A percentile compares a stretch with the other conserved stretches of the same genome.
These are phyloP conservation scores for Aethionema arabicum DNA, from an alignment of 345 rosid genomes.

Conservation along the genomic window DNA sequence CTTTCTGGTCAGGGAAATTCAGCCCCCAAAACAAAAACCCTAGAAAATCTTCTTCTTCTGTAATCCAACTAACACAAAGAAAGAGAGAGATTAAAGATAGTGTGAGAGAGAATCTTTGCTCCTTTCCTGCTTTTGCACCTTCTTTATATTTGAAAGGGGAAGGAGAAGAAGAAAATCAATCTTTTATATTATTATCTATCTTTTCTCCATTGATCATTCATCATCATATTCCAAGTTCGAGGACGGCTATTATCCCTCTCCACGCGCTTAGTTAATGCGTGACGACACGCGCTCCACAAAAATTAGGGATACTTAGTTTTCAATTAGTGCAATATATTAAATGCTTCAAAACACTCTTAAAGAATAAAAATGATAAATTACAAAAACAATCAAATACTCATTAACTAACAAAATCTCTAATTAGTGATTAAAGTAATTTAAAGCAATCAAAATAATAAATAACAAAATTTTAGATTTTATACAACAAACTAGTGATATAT, in stretches of 20 bases:
- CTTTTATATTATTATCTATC: background rate
- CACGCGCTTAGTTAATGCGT: conserved; percentile 32
- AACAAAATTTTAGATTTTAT: no score
- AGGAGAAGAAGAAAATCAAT: background rate
- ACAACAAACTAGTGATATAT: no score
- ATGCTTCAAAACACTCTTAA: no score
- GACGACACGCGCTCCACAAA: conserved; percentile 3
- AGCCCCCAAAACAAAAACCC: conserved; percentile 12
- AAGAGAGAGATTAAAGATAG: conserved; percentile 3
- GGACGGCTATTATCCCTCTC: conserved; percentile 31
- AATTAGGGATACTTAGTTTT: no score
- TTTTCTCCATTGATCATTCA: no score
- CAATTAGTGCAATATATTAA: no score
- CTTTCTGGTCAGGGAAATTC: background rate
- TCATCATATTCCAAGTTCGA: background rate
- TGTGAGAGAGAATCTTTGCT: conserved; percentile 36
- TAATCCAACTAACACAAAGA: conserved; percentile 13
- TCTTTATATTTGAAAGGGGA: conserved; percentile 1
- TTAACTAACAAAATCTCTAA: no score
- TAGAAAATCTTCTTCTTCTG: conserved; percentile 17
- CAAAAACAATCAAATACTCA: no score
- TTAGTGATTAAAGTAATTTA: no score
- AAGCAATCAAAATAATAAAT: no score
- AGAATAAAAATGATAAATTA: no score
- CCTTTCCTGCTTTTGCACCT: conserved; percentile 23